These are phyloP conservation scores for Cyberlindnera subsufficiens DNA, from an alignment of 805 yeast genomes.

Conservation along the genomic window DNA sequence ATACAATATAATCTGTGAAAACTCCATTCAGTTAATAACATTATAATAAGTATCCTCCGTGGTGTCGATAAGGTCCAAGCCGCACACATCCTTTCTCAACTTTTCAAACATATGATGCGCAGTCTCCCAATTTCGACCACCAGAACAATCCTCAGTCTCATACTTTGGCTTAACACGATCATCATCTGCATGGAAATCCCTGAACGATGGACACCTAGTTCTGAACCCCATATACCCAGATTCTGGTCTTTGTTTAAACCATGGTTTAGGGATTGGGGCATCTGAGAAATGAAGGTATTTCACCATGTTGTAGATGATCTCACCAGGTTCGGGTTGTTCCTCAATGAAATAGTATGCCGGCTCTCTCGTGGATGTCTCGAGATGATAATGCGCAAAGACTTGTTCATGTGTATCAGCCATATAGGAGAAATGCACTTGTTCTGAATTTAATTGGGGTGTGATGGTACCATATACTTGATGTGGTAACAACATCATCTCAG, in stretches of 20 bases:
- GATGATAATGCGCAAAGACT: constrained; percentile 24
- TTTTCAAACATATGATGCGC: constrained; percentile 11
- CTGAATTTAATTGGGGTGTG: constrained; percentile 40
- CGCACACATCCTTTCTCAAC: constrained; percentile 20
- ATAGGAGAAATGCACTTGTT: constrained; percentile 33
- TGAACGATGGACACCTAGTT: constrained; percentile 14
- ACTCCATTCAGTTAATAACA: constrained; percentile 13
- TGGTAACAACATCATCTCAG: constrained; percentile 37
- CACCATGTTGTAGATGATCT: constrained; percentile 23
- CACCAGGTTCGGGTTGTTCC: constrained; percentile 11
- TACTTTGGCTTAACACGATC: constrained; percentile 7
- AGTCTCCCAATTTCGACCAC: constrained; percentile 18
- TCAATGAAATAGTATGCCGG: constrained; percentile 17
- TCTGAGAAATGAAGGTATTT: constrained; percentile 60
- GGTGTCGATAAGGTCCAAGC: constrained; percentile 14
- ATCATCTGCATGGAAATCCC: constrained; percentile 10
- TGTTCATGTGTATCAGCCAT: constrained; percentile 39
- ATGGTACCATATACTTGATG: constrained; percentile 45
- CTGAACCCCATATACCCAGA: constrained; percentile 12
- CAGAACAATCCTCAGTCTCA: constrained; percentile 15
- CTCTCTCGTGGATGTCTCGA: constrained; percentile 6
- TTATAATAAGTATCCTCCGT: constrained; percentile 17
- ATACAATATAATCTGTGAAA: not conserved
- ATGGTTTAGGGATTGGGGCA: constrained; percentile 62
- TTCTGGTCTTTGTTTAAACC: constrained; percentile 29